phyloP scores from a whole-genome alignment of 2,329 filamentous ascomycete genomes.

The Ophiostoma tasmaniense region DNA sequence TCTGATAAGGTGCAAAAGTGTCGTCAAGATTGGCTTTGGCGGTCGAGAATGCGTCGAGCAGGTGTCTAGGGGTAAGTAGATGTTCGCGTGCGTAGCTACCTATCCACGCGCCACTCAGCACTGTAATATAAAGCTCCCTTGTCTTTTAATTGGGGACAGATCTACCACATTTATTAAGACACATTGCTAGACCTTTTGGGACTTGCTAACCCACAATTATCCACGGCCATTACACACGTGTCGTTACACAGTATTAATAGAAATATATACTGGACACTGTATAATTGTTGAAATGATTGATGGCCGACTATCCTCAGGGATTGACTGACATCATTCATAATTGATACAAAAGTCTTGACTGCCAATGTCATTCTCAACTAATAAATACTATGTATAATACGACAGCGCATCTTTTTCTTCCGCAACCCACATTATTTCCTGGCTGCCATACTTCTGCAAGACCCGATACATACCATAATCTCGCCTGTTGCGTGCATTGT shows the following conservation, averaged over 20 bases:
- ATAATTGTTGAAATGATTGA: no score
- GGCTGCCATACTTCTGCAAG: background rate
- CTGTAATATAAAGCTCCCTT: background rate
- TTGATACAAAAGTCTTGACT: no score
- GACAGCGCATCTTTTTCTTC: background rate
- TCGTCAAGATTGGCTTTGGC: background rate
- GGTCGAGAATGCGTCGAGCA: background rate
- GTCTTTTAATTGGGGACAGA: constrained; percentile 1
- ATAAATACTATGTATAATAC: no score
- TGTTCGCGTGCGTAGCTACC: background rate
- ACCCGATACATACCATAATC: background rate
- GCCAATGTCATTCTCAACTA: no score
- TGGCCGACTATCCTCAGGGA: no score
- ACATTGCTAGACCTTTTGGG: background rate
- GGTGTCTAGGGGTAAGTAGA: background rate
- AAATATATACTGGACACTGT: no score
- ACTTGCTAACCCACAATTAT: background rate
- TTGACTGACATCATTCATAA: no score
- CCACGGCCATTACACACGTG: no score
- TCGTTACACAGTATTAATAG: no score
- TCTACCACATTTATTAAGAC: constrained; percentile 4
- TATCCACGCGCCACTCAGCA: background rate
- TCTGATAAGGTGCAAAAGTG: background rate
- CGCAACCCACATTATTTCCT: background rate
- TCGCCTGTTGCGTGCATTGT: background rate